Conservation (phyloP, 2,329 filamentous ascomycete genomes). For the Didymosphaeria variabile region DNA sequence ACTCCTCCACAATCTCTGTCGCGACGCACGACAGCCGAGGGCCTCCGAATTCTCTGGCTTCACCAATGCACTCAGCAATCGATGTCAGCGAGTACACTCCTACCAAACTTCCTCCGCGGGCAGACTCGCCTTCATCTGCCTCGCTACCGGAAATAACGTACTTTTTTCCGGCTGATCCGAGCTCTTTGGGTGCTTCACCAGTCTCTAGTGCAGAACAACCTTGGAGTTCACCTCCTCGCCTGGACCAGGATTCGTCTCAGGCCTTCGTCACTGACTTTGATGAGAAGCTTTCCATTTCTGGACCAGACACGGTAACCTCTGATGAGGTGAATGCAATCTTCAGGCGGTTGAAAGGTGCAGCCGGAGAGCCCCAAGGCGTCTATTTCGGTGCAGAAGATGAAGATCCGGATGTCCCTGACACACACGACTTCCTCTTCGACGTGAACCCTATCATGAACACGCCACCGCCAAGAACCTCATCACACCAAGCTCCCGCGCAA, state of each 20-base stretch:
- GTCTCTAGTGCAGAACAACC: conserved; percentile 11
- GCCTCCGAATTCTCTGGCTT: conserved; percentile 43
- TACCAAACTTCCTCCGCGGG: conserved; percentile 16
- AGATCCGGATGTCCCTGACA: conserved; percentile 32
- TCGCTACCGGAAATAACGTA: conserved; percentile 38
- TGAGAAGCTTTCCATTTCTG: conserved; percentile 2
- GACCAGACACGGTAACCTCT: conserved; percentile 20
- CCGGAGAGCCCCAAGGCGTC: conserved; percentile 28
- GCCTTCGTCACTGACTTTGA: background rate
- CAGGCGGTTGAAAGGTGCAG: conserved; percentile 35
- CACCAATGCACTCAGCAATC: conserved; percentile 27
- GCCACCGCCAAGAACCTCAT: conserved; percentile 20
- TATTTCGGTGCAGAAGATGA: conserved; percentile 20
- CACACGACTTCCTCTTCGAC: conserved; percentile 40
- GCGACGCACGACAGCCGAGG: conserved; percentile 36
- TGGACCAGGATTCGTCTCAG: background rate
- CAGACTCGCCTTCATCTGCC: conserved; percentile 32
- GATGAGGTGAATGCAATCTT: conserved; percentile 40
- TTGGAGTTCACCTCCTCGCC: conserved; percentile 16
- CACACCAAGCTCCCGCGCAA: background rate
- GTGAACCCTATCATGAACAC: conserved; percentile 20
- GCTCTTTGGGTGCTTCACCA: conserved; percentile 27
- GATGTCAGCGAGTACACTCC: conserved; percentile 19
- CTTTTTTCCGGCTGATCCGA: conserved; percentile 37
- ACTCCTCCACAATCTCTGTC: conserved; percentile 34